Base-by-base conservation (phyloP, 139 green algal species). In the Parachlorella kessleri region DNA sequence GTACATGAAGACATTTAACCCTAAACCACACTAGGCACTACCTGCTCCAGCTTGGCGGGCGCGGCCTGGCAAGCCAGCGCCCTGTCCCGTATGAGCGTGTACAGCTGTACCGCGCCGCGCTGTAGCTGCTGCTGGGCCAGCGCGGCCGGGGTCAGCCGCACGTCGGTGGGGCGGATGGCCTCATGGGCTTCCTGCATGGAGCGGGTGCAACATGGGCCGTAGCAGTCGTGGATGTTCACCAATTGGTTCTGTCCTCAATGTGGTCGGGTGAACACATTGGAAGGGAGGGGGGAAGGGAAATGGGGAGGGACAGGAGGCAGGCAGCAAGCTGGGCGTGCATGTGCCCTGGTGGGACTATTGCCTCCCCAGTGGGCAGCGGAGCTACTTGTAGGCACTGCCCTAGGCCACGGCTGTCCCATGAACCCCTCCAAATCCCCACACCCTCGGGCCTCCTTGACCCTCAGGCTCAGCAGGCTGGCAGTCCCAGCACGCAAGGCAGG, bases 131-230 rank as follows among this genome's bases (percentile, higher is more conserved):
- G 65, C 3, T 84, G 74, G 24, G n/a, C 35, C 41, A 91, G 82
- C 3, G 38, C 35, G 28, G 75, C 39, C 0, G 39, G 18, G 40
- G 54, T 77, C 8, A 63, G 14, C 14, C 7, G n/a, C 6, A 83
- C 53, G 40, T 93, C 75, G 18, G 92, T 98, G 64, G 95, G 94
- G 0, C 94, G 88, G 55, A 99, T 96, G 8, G 95, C 94, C 79
- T 98, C 95, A 81, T 99, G 95, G 1, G 95, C 95, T 83, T 98
- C 95, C 87, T 98, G 94, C 55, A 73, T 33, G 42, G 30, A 26
- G 75, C 40, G 32, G 64, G 32, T 66, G 38, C 41, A 40, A 55
- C n/a, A 81, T 23, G 59, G n/a, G n/a, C n/a, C n/a, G n/a, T 55
- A 76, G 40, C 54, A 53, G 69, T 54, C 74, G 36, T 78, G 71